phyloP scores from a whole-genome alignment of 257 asterid species.

The Gynochthodes officinalis region DNA sequence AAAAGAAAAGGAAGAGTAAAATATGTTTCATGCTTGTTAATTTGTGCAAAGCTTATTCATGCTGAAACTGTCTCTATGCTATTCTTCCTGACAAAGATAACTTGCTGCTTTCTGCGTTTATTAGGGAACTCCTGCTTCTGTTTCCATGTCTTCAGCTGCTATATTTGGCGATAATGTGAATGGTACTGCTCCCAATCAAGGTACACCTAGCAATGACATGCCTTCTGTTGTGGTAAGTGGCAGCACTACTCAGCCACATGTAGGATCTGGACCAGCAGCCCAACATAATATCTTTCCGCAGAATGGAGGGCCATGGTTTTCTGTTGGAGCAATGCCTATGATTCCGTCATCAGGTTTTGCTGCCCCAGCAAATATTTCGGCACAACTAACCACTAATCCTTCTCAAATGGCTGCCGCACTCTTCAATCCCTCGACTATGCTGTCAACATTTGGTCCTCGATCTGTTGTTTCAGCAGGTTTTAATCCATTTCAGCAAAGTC shows the following conservation, averaged over 20 bases:
- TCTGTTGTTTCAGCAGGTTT: conserved; percentile 44
- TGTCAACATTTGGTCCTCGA: conserved; percentile 47
- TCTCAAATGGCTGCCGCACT: conserved; percentile 36
- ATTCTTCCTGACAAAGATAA: background rate
- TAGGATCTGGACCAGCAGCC: conserved; percentile 37
- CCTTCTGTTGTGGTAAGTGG: conserved; percentile 35
- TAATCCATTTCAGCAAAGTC: conserved; percentile 45
- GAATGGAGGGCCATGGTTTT: conserved; percentile 60
- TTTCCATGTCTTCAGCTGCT: conserved; percentile 36
- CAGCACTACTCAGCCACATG: conserved; percentile 41
- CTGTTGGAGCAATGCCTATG: conserved; percentile 33
- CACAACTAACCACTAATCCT: conserved; percentile 33
- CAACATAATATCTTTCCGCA: conserved; percentile 48
- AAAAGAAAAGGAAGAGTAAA: background rate
- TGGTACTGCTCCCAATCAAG: conserved; percentile 27
- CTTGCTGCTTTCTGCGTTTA: conserved; percentile 13
- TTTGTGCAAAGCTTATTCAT: background rate
- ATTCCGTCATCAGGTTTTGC: conserved; percentile 33
- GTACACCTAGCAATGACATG: conserved; percentile 22
- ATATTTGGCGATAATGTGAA: conserved; percentile 33
- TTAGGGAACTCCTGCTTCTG: conserved; percentile 57
- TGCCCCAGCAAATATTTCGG: conserved; percentile 31
- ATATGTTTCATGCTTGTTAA: background rate
- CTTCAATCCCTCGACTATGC: conserved; percentile 35
- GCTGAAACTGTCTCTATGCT: background rate